Conservation (phyloP, 305 asterid species). For the Fraxinus sp. region DNA sequence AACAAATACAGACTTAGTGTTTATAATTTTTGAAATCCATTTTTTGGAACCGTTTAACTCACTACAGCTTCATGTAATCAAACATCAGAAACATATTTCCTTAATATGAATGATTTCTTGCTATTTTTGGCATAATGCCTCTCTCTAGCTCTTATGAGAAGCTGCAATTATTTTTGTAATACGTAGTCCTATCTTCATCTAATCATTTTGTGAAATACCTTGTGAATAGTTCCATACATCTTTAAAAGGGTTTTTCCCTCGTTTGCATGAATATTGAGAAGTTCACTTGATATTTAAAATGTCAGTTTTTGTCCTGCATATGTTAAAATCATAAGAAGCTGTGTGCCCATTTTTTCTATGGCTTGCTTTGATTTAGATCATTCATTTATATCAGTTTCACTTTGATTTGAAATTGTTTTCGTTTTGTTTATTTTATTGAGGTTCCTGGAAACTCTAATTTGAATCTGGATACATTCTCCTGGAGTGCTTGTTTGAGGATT, state of each 20-base stretch:
- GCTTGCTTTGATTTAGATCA: neutral
- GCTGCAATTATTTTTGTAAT: neutral
- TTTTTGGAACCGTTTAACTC: neutral
- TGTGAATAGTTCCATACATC: neutral
- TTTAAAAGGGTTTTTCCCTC: neutral
- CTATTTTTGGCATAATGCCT: neutral
- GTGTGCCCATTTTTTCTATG: neutral
- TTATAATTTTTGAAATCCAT: neutral
- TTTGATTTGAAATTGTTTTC: neutral
- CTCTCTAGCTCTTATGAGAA: neutral
- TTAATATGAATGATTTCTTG: neutral
- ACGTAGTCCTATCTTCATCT: neutral
- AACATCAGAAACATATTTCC: neutral
- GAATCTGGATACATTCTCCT: neutral
- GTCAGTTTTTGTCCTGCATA: neutral
- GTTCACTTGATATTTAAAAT: neutral
- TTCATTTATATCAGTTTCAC: neutral
- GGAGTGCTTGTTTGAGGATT: neutral
- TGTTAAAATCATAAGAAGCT: neutral
- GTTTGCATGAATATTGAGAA: neutral
- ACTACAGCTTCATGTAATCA: neutral
- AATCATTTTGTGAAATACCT: neutral
- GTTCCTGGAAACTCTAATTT: neutral
- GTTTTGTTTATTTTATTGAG: neutral
- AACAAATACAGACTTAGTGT: neutral